Evolutionary conservation across 148 eudicot species (phyloP).

Genomic region (Chenopodium berlandieri): DNA sequence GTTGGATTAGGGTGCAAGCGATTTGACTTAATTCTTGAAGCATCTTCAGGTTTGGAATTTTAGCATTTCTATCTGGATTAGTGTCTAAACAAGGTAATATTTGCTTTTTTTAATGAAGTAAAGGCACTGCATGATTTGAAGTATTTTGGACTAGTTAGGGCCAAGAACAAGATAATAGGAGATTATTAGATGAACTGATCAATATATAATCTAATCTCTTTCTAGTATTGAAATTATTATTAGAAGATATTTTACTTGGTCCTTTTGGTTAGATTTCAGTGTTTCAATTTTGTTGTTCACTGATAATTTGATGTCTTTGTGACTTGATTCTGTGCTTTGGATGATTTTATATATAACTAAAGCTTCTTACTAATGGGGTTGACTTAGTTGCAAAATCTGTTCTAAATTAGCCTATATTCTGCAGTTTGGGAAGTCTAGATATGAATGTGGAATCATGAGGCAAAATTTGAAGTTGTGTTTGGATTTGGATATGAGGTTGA

Average conservation of each 20-base stretch:
- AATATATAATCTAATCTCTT: no score
- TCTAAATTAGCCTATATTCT: neutral
- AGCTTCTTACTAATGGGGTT: neutral
- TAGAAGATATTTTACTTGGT: neutral
- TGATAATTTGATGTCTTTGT: neutral
- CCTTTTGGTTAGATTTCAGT: neutral
- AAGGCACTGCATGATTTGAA: no score
- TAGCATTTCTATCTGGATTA: neutral
- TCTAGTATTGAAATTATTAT: no score
- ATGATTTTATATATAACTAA: no score
- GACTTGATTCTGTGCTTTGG: neutral
- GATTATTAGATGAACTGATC: no score
- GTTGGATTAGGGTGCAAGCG: neutral
- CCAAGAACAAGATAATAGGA: neutral
- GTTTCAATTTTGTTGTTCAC: no score
- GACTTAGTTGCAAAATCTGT: neutral
- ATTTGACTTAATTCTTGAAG: no score
- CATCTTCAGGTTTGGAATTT: neutral
- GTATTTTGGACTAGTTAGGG: neutral
- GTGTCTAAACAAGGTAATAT: neutral
- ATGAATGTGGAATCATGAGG: neutral
- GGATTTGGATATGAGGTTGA: neutral
- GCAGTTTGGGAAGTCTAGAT: neutral
- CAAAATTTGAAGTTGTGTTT: neutral
- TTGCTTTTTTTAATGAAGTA: no score